Base-by-base conservation (phyloP, 768 basidiomycete genomes). In the Strobilomyces confusus region DNA sequence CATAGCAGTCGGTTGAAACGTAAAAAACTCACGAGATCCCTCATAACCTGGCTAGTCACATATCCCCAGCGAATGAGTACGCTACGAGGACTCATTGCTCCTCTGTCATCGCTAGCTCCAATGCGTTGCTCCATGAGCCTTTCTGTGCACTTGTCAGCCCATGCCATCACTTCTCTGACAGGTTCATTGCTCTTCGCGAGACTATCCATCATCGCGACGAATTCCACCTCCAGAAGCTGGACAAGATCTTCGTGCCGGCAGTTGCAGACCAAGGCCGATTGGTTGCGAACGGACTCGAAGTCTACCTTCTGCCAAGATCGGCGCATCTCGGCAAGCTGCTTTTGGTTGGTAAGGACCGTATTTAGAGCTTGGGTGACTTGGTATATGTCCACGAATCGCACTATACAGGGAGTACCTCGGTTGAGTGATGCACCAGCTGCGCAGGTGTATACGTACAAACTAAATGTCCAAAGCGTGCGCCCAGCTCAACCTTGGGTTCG, bases 91-190 rank as follows among this genome's bases (percentile, higher is more conserved):
- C 88, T 91, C 86, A 92, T 84, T 15, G 85, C 83, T 54, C 83
- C 77, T 62, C 87, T 77, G 54, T 93, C 91, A 58, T 92, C 90
- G 44, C 73, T 73, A 48, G 78, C 77, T 53, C 75, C 78, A 37
- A 73, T 74, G 38, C 86, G 80, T 75, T 82, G 65, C 73, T 77
- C 87, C 86, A 93, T 91, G 56, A 93, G 72, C 57, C 84, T 74
- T 63, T 92, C 91, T 56, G 87, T 89, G 68, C 90, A 92, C 66
- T 90, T 90, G 67, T 94, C 92, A 20, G 91, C 91, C 91, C 92
- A 92, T 5, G 82, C 76, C 87, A 92, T 92, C 51, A 94, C 83
- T 63, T 92, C 89, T 63, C 87, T 76, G 38, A 92, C 90, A 14
- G 91, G 90, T 58, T 92, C 89, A 44, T 69, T 78, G 65, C 80